Percentiles rank a stretch among this genome's conserved stretches.
Conservation (phyloP, 2,329 filamentous ascomycete species). For the Daldinia sp. region DNA sequence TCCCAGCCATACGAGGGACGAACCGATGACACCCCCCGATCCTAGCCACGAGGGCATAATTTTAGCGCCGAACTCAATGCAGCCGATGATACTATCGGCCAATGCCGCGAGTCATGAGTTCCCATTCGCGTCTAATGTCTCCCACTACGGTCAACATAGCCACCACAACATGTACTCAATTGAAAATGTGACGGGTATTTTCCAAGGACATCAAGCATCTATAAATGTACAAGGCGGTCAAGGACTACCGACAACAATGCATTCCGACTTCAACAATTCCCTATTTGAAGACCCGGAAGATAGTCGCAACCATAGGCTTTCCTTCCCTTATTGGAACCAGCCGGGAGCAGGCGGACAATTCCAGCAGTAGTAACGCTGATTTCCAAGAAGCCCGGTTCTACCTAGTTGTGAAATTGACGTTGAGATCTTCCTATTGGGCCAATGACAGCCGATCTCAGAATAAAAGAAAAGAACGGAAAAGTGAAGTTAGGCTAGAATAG, state of each 20-base stretch:
- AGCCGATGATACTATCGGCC: constrained; percentile 9
- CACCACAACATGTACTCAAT: constrained; percentile 32
- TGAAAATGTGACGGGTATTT: constrained; percentile 33
- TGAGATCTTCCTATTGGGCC: not conserved
- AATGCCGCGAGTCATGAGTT: constrained; percentile 23
- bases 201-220: constrained; percentile 24
- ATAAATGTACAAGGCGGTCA: constrained; percentile 12
- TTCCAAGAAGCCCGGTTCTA: not conserved
- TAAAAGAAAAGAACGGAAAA: not conserved
- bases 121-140: constrained; percentile 12
- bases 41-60: constrained; percentile 19
- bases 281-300: constrained; percentile 25
- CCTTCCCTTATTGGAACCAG: constrained; percentile 20
- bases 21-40: constrained; percentile 25
- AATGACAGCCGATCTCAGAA: not conserved
- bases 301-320: constrained; percentile 6
- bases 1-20: constrained; percentile 1
- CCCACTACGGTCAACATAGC: constrained; percentile 12
- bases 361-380: constrained; percentile 10
- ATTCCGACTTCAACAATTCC: constrained; percentile 12
- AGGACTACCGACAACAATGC: constrained; percentile 10
- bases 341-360: constrained; percentile 7
- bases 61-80: constrained; percentile 21
- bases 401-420: not conserved
- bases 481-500: not conserved